Evolutionary conservation across 495 filamentous ascomycete genomes (phyloP).

Genomic region (Daldinia loculata): DNA sequence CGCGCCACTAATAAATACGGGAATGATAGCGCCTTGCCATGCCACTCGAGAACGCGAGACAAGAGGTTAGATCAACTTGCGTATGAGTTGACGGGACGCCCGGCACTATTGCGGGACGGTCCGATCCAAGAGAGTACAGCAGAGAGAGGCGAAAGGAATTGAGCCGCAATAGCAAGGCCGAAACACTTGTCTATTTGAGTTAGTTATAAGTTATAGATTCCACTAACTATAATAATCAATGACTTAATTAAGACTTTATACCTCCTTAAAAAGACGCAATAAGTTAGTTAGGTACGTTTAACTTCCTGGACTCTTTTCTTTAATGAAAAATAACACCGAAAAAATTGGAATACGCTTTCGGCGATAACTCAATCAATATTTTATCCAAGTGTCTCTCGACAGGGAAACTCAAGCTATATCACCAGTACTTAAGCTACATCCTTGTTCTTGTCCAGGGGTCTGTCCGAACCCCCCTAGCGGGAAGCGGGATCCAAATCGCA

Average conservation of each 20-base stretch:
- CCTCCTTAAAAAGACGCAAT: not conserved
- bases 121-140: conserved; percentile 14
- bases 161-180: conserved; percentile 28
- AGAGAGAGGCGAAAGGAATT: not conserved
- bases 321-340: not conserved
- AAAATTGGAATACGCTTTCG: not conserved
- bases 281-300: not conserved
- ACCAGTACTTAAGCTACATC: conserved; percentile 25
- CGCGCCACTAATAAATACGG: not conserved
- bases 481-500: conserved; percentile 39
- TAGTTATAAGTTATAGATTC: not conserved
- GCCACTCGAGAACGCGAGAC: not conserved
- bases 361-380: not conserved
- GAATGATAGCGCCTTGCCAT: not conserved
- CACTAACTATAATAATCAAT: not conserved
- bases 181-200: not conserved
- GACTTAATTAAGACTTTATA: not conserved
- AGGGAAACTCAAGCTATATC: conserved; percentile 19
- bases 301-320: not conserved
- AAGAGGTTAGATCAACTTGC: not conserved
- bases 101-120: not conserved
- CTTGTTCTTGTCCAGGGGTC: conserved; percentile 26
- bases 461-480: conserved; percentile 21
- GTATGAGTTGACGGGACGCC: not conserved
- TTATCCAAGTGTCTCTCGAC: not conserved